A percentile compares a stretch with the other conserved stretches of the same genome.
Evolutionary conservation across 257 asterid genomes (phyloP).

Genomic region (Solanum corneliomulleri): DNA sequence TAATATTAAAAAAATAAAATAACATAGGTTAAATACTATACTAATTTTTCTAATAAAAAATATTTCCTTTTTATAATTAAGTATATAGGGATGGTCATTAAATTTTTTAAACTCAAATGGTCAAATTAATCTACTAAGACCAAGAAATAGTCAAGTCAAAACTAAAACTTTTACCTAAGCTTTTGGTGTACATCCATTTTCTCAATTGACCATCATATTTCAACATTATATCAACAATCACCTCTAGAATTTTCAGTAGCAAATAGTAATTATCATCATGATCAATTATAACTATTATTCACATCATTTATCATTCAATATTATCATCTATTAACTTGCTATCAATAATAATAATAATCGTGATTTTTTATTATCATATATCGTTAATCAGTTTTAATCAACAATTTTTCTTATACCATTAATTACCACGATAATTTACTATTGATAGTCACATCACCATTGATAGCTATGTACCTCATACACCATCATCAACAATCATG

Average conservation of each 20-base stretch:
- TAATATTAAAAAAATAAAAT: no score
- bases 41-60: no score
- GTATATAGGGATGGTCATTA: not conserved
- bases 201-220: not conserved
- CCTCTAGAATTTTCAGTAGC: no score
- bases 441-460: not conserved
- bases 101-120: not conserved
- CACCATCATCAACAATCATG: not conserved
- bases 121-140: not conserved
- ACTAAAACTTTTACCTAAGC: not conserved
- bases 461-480: not conserved
- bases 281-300: not conserved
- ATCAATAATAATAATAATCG: not conserved
- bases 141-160: not conserved
- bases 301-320: not conserved
- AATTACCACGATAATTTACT: not conserved
- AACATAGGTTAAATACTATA: no score
- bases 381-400: not conserved
- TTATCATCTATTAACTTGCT: not conserved
- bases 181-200: not conserved
- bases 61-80: not conserved
- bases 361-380: not conserved
- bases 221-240: not conserved
- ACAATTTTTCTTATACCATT: not conserved
- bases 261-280: not conserved